Evolutionary conservation across 1,284 basidiomycete species (phyloP).

Genomic region (Waitea zeae): DNA sequence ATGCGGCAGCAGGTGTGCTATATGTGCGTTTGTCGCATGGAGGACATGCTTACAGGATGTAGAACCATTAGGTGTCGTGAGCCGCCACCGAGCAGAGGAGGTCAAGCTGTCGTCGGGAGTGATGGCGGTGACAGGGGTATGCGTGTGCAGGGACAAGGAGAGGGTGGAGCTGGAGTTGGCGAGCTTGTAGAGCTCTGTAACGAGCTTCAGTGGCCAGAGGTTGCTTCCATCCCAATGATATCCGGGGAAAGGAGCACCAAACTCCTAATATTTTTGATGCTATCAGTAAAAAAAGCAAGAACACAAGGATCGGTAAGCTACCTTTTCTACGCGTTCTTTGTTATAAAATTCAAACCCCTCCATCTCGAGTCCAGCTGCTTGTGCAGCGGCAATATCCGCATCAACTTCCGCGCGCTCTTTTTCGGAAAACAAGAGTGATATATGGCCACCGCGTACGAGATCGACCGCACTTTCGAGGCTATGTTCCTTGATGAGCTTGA

Average conservation of each 20-base stretch:
- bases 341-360: constrained; percentile 27
- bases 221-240: constrained; percentile 37
- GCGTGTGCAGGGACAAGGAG: constrained; percentile 42
- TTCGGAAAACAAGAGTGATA: no score
- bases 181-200: constrained; percentile 40
- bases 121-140: constrained; percentile 43
- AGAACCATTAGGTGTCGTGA: constrained; percentile 41
- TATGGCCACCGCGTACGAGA: constrained; percentile 40
- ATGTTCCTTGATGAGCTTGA: constrained; percentile 27
- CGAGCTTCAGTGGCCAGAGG: constrained; percentile 64
- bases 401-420: constrained; percentile 19
- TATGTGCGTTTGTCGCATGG: constrained; percentile 72
- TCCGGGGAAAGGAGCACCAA: constrained; percentile 35
- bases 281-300: background rate
- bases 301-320: background rate
- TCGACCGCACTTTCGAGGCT: constrained; percentile 34
- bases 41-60: constrained; percentile 42
- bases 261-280: constrained; percentile 33
- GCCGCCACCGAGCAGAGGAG: constrained; percentile 17
- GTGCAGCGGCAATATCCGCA: constrained; percentile 35
- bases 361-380: constrained; percentile 31
- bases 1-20: constrained; percentile 45
- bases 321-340: constrained; percentile 22
- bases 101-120: no score
- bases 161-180: constrained; percentile 17